These are phyloP conservation scores for Russula sp. DNA, from an alignment of 768 basidiomycete species.

Conservation along the genomic window DNA sequence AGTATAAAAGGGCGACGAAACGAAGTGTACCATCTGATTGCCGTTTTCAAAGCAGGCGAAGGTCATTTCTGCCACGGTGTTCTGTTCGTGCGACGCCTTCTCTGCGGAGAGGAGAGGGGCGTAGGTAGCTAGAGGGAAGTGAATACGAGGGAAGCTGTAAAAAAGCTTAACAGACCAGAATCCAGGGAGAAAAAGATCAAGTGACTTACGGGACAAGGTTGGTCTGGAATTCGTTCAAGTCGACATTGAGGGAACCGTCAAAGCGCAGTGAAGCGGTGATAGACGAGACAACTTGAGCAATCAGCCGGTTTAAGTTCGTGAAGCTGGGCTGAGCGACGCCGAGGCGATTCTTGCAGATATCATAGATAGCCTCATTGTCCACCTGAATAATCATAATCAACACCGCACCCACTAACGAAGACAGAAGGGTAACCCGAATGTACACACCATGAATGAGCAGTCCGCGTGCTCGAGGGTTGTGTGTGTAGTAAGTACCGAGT, in stretches of 20 bases:
- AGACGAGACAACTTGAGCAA: constrained; percentile 97
- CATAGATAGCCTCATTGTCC: constrained; percentile 99
- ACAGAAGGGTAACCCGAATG: neutral
- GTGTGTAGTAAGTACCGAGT: constrained; percentile 94
- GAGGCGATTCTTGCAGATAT: constrained; percentile 97
- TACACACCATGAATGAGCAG: constrained; percentile 93
- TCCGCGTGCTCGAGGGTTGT: constrained; percentile 98
- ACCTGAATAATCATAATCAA: constrained; percentile 44
- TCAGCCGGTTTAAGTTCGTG: constrained; percentile 91
- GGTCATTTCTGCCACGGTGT: constrained; percentile 97
- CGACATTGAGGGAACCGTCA: constrained; percentile 95
- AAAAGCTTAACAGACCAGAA: neutral
- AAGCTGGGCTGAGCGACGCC: constrained; percentile 82
- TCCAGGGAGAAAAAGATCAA: neutral
- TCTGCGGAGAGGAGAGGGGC: constrained; percentile 93
- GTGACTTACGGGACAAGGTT: constrained; percentile 89
- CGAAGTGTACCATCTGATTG: constrained; percentile 73
- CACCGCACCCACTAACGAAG: neutral
- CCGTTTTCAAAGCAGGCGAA: constrained; percentile 96
- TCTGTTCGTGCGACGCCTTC: constrained; percentile 94
- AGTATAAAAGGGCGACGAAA: neutral
- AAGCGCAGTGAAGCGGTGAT: constrained; percentile 96
- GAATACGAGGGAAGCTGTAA: constrained; percentile 89
- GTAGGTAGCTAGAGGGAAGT: constrained; percentile 96
- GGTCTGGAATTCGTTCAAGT: constrained; percentile 97